A percentile compares a stretch with the other conserved stretches of the same genome.
Conservation (phyloP, 1,284 basidiomycete species). For the Stereum hirsutum region DNA sequence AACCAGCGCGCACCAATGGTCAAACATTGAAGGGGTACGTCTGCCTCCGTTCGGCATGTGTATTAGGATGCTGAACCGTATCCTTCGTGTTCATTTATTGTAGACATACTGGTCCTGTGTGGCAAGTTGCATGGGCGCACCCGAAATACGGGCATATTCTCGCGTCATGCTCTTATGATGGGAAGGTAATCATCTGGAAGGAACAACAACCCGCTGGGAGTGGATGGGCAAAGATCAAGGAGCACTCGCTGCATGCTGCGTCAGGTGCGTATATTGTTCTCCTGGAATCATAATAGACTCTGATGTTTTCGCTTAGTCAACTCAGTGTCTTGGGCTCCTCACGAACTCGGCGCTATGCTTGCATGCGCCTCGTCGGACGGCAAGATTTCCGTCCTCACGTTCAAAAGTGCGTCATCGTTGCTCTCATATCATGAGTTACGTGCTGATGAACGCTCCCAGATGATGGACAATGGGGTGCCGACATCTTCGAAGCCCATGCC, state of each 20-base stretch:
- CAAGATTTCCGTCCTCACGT: conserved; percentile 93
- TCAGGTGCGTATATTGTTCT: conserved; percentile 83
- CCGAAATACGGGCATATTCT: conserved; percentile 95
- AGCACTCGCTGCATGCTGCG: conserved; percentile 90
- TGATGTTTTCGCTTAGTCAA: conserved; percentile 81
- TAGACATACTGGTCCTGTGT: conserved; percentile 94
- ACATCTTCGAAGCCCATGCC: conserved; percentile 92
- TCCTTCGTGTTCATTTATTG: background rate
- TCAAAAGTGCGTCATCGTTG: conserved; percentile 74
- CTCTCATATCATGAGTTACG: background rate
- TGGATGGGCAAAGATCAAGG: conserved; percentile 92
- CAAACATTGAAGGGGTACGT: conserved; percentile 83
- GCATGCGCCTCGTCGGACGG: conserved; percentile 98
- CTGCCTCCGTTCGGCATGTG: conserved; percentile 1
- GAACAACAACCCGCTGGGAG: conserved; percentile 54
- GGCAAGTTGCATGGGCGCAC: conserved; percentile 99
- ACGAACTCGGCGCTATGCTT: conserved; percentile 93
- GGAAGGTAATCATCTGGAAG: conserved; percentile 98
- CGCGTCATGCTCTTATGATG: conserved; percentile 96
- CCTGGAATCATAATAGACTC: too few species aligned
- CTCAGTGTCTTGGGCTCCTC: conserved; percentile 96
- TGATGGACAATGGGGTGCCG: conserved; percentile 93
- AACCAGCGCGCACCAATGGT: conserved; percentile 54
- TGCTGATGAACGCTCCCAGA: conserved; percentile 36
- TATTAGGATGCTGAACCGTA: background rate